These are phyloP conservation scores for Sugiyamaella japonica DNA, from an alignment of 1,139 yeast genomes.

Conservation along the genomic window DNA sequence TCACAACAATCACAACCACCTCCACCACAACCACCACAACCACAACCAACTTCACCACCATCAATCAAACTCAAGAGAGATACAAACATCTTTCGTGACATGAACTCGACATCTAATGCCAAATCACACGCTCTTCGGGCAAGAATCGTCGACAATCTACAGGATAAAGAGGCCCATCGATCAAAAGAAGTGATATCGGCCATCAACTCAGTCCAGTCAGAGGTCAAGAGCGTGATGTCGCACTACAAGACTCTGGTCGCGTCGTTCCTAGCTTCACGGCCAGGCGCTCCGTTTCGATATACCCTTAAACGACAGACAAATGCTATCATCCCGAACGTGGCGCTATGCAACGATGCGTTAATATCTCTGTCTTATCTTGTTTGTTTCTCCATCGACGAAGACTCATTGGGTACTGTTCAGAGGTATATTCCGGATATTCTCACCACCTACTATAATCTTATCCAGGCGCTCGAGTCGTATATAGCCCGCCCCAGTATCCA, in stretches of 20 bases:
- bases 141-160: slow-evolving; percentile 22
- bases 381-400: slow-evolving; percentile 39
- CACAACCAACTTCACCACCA: slow-evolving; percentile 11
- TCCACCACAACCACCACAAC: neutral
- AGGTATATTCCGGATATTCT: slow-evolving; percentile 40
- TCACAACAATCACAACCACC: neutral
- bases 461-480: slow-evolving; percentile 32
- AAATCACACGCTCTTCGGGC: slow-evolving; percentile 16
- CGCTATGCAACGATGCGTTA: slow-evolving; percentile 34
- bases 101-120: slow-evolving; percentile 2
- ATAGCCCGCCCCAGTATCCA: slow-evolving; percentile 38
- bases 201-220: slow-evolving; percentile 1
- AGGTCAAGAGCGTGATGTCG: neutral
- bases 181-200: slow-evolving; percentile 21
- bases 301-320: slow-evolving; percentile 37
- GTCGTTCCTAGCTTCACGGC: slow-evolving; percentile 24
- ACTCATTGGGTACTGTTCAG: slow-evolving; percentile 44
- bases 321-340: slow-evolving; percentile 34
- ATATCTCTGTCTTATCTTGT: slow-evolving; percentile 35
- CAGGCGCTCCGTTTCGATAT: slow-evolving; percentile 35
- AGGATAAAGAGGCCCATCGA: slow-evolving; percentile 32
- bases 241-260: slow-evolving; percentile 21
- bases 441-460: slow-evolving; percentile 33
- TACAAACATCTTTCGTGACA: slow-evolving; percentile 22
- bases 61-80: slow-evolving; percentile 23